Evolutionary conservation across 495 filamentous ascomycete genomes (phyloP).

Genomic region (Margaritispora aquatica): DNA sequence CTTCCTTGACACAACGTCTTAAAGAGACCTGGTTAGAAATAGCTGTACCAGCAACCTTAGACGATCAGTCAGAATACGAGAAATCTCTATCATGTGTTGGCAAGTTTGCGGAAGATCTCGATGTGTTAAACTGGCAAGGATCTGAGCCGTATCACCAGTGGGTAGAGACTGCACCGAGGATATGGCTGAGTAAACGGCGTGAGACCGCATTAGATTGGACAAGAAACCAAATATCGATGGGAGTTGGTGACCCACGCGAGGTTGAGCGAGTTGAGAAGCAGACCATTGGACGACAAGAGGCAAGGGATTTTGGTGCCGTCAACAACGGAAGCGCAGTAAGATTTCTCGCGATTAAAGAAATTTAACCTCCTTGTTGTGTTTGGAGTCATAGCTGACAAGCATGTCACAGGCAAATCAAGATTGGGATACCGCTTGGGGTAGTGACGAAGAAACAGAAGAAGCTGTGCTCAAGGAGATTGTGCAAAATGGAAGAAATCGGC

Average conservation of each 20-base stretch:
- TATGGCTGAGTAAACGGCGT: conserved; percentile 82
- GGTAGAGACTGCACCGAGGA: conserved; percentile 67
- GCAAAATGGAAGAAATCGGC: conserved; percentile 6
- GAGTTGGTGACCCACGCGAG: conserved; percentile 49
- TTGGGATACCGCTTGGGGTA: conserved; percentile 73
- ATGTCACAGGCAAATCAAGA: conserved; percentile 33
- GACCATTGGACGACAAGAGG: conserved; percentile 62
- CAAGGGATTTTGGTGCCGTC: conserved; percentile 48
- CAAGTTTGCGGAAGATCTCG: conserved; percentile 56
- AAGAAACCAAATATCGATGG: conserved; percentile 54
- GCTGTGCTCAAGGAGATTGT: too few relatives aligned
- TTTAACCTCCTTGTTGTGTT: background rate
- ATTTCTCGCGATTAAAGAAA: background rate
- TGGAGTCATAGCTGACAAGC: background rate
- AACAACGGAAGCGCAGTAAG: conserved; percentile 24
- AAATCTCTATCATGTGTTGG: conserved; percentile 51
- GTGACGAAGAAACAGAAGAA: conserved; percentile 38
- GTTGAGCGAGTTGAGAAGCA: conserved; percentile 86
- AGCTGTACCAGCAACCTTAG: conserved; percentile 65
- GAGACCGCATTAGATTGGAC: conserved; percentile 70
- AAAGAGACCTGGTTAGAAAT: conserved; percentile 68
- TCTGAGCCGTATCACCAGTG: conserved; percentile 68
- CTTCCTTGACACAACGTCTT: conserved; percentile 55
- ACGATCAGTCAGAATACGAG: conserved; percentile 64
- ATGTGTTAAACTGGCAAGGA: conserved; percentile 58